Conservation (phyloP, 2,329 filamentous ascomycete species). For the Trichophyton equinum region DNA sequence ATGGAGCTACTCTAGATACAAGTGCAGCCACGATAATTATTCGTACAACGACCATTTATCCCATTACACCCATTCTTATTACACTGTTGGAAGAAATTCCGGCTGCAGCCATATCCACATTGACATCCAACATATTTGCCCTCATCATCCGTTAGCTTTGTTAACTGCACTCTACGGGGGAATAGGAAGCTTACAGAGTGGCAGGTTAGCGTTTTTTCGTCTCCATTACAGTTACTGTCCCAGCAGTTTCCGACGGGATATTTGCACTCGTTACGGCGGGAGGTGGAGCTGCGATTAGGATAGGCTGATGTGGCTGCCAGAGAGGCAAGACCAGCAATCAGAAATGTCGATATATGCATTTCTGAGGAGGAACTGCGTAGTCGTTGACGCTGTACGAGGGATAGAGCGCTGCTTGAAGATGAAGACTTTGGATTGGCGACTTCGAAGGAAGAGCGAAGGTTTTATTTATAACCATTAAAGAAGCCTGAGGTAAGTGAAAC, state of each 20-base stretch:
- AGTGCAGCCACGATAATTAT: conserved; percentile 9
- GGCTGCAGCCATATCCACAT: conserved; percentile 9
- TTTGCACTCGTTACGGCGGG: neutral
- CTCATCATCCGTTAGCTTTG: neutral
- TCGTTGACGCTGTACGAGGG: neutral
- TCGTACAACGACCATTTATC: conserved; percentile 8
- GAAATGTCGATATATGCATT: conserved; percentile 6
- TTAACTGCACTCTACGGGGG: neutral
- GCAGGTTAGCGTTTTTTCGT: conserved; percentile 7
- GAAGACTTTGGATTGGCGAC: neutral
- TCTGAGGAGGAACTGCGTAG: no score
- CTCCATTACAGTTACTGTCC: conserved; percentile 8
- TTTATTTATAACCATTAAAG: neutral
- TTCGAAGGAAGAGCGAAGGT: neutral
- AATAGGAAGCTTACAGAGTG: conserved; percentile 2
- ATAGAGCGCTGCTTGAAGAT: neutral
- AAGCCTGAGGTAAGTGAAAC: neutral
- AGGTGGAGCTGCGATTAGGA: neutral
- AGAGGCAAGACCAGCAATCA: conserved; percentile 4
- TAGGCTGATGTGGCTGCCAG: conserved; percentile 1
- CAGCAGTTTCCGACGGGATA: conserved; percentile 10
- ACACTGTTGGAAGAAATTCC: conserved; percentile 5
- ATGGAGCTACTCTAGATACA: neutral
- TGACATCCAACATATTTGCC: conserved; percentile 8
- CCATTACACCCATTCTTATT: conserved; percentile 10